Evolutionary conservation across 179 eudicot genomes (phyloP).

Genomic region (Vitellaria paradoxa): DNA sequence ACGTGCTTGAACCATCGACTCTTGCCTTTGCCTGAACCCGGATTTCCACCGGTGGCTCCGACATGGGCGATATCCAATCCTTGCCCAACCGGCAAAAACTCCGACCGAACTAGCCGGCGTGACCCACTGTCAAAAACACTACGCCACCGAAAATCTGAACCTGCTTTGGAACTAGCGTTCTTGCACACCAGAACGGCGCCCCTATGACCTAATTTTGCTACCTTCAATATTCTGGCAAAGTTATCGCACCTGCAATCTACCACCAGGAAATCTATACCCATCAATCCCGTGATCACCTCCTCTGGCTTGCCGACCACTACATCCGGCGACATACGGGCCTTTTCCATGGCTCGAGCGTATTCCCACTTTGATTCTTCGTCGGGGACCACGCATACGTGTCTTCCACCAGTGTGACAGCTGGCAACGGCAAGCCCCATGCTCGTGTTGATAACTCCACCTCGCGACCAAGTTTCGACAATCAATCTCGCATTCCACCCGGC

Average conservation of each 20-base stretch:
- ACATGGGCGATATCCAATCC: constrained; percentile 88
- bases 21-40: constrained; percentile 8
- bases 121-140: constrained; percentile 46
- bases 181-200: constrained; percentile 86
- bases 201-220: constrained; percentile 50
- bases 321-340: constrained; percentile 36
- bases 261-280: constrained; percentile 67
- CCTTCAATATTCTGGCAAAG: constrained; percentile 41
- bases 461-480: constrained; percentile 73
- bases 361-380: constrained; percentile 49
- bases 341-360: constrained; percentile 39
- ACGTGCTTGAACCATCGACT: constrained; percentile 69
- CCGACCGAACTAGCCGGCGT: constrained; percentile 64
- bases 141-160: constrained; percentile 56
- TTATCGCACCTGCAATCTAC: constrained; percentile 53
- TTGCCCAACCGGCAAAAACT: constrained; percentile 75
- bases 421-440: constrained; percentile 79
- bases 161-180: constrained; percentile 46
- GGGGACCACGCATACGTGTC: constrained; percentile 82
- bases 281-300: constrained; percentile 42
- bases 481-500: constrained; percentile 83
- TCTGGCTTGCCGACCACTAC: constrained; percentile 62
- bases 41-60: constrained; percentile 26
- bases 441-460: constrained; percentile 44
- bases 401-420: constrained; percentile 53